These are phyloP conservation scores for Mycena polygramma DNA, from an alignment of 768 basidiomycete genomes.

Conservation along the genomic window DNA sequence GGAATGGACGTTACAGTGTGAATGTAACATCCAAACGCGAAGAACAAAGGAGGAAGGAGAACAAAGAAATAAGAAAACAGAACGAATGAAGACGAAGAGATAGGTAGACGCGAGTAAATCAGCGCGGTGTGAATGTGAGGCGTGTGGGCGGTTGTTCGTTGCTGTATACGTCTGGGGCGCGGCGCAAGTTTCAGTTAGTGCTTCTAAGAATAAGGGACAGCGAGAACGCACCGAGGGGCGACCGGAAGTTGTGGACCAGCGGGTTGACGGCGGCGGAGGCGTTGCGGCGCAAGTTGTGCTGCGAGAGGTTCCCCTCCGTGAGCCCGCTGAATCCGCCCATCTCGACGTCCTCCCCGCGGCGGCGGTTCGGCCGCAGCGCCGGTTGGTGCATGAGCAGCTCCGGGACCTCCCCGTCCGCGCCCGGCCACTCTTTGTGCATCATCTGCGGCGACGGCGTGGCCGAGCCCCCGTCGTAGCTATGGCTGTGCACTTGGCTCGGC, in stretches of 20 bases:
- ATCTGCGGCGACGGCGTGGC: conserved; percentile 5
- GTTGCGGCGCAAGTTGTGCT: conserved; percentile 52
- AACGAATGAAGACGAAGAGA: no score
- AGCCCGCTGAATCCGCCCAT: conserved; percentile 41
- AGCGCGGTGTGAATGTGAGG: conserved; percentile 50
- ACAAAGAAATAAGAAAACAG: not conserved
- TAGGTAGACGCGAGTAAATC: conserved; percentile 13
- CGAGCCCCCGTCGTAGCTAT: not conserved
- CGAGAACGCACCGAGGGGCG: conserved; percentile 70
- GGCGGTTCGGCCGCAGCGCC: conserved; percentile 58
- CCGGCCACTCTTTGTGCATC: conserved; percentile 15
- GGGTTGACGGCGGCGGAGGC: conserved; percentile 55
- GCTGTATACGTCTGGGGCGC: conserved; percentile 8
- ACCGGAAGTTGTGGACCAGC: conserved; percentile 74
- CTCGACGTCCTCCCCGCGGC: conserved; percentile 45
- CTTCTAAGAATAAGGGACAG: not conserved
- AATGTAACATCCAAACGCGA: not conserved
- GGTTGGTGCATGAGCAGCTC: conserved; percentile 44
- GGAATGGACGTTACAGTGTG: not conserved
- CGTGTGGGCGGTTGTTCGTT: conserved; percentile 42
- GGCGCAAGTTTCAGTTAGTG: not conserved
- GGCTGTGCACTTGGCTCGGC: not conserved
- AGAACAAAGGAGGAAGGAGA: not conserved
- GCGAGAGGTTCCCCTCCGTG: conserved; percentile 60
- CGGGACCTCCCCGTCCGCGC: conserved; percentile 46